These are phyloP conservation scores for Debaryomyces psychrophilus DNA, from an alignment of 1,139 yeast genomes.

Conservation along the genomic window DNA sequence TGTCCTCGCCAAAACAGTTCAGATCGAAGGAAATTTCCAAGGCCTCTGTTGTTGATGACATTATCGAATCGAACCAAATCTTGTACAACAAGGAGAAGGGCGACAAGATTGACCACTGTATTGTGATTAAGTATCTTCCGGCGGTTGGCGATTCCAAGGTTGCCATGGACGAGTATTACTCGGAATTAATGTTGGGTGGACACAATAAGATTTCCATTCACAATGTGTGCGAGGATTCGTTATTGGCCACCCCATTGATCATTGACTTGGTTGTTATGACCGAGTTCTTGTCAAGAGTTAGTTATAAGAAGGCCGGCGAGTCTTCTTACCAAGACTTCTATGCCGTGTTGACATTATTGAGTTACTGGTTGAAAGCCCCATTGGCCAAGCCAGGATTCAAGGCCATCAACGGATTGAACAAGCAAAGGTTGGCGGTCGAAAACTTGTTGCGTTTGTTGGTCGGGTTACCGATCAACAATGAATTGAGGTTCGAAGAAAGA, in stretches of 20 bases:
- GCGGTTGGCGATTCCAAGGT: constrained; percentile 97
- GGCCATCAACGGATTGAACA: constrained; percentile 91
- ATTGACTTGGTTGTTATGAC: constrained; percentile 88
- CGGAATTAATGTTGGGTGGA: constrained; percentile 96
- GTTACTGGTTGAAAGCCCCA: constrained; percentile 98
- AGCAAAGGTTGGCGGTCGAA: constrained; percentile 91
- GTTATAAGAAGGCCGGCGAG: constrained; percentile 60
- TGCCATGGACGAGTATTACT: constrained; percentile 97
- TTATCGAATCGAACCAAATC: constrained; percentile 85
- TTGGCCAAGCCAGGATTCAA: constrained; percentile 88
- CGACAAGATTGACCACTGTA: constrained; percentile 85
- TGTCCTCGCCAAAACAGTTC: constrained; percentile 91
- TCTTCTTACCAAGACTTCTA: constrained; percentile 68
- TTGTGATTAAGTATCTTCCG: constrained; percentile 89
- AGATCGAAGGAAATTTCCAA: constrained; percentile 94
- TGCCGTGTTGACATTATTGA: constrained; percentile 82
- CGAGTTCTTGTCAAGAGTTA: constrained; percentile 86
- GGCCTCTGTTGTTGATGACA: constrained; percentile 91
- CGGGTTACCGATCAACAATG: constrained; percentile 89
- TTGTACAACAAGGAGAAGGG: constrained; percentile 83
- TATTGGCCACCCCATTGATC: constrained; percentile 92
- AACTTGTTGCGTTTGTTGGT: constrained; percentile 87
- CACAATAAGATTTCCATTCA: constrained; percentile 93
- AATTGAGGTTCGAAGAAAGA: constrained; percentile 93
- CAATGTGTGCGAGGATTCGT: constrained; percentile 95